phyloP scores from a whole-genome alignment of 805 yeast species.

The Wickerhamiella parazyma region DNA sequence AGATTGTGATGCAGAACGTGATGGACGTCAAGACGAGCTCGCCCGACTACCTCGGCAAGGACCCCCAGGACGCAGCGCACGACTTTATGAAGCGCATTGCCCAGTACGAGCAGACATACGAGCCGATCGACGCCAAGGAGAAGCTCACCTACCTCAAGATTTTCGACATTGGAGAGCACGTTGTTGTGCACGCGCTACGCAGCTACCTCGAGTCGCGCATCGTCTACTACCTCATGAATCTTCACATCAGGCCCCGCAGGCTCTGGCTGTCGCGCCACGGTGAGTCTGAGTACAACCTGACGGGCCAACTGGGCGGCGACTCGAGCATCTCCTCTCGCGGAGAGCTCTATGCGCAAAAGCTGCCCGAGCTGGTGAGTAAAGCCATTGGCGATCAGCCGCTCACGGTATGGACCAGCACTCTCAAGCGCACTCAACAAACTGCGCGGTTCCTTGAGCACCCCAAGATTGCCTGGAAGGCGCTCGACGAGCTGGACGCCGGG shows the following conservation, averaged over 20 bases:
- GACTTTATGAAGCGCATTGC: slow-evolving; percentile 66
- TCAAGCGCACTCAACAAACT: slow-evolving; percentile 84
- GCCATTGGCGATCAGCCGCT: slow-evolving; percentile 42
- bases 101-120: slow-evolving; percentile 60
- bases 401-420: slow-evolving; percentile 93
- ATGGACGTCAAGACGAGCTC: slow-evolving; percentile 76
- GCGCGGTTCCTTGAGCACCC: slow-evolving; percentile 69
- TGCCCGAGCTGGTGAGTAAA: slow-evolving; percentile 61
- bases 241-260: slow-evolving; percentile 81
- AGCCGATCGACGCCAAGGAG: slow-evolving; percentile 46
- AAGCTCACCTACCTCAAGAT: slow-evolving; percentile 68
- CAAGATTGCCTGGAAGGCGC: slow-evolving; percentile 87
- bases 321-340: slow-evolving; percentile 77
- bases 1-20: slow-evolving; percentile 63
- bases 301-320: slow-evolving; percentile 95
- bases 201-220: slow-evolving; percentile 83
- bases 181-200: slow-evolving; percentile 74
- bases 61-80: slow-evolving; percentile 54
- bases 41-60: slow-evolving; percentile 62
- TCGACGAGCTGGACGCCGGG: slow-evolving; percentile 95
- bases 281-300: slow-evolving; percentile 79
- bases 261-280: slow-evolving; percentile 96
- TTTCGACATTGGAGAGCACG: slow-evolving; percentile 77
- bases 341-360: slow-evolving; percentile 61
- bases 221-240: slow-evolving; percentile 89